Evolutionary conservation across 2,329 filamentous ascomycete species (phyloP).

Genomic region (Pseudogymnoascus sp.): DNA sequence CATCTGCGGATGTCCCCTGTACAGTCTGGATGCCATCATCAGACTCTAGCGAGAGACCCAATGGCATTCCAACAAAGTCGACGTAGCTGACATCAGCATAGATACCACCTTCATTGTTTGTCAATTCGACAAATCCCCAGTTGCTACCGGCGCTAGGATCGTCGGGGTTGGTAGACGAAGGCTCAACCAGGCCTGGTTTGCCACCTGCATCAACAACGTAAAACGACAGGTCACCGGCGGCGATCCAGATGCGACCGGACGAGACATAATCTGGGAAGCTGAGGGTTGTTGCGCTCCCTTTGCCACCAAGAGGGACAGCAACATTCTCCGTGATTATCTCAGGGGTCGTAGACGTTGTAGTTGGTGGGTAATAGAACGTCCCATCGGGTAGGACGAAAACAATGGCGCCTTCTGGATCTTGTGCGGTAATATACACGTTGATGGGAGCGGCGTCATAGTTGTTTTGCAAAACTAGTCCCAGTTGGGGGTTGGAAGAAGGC

Average conservation of each 20-base stretch:
- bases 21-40: constrained; percentile 41
- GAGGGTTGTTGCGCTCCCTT: constrained; percentile 50
- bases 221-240: constrained; percentile 48
- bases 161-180: constrained; percentile 57
- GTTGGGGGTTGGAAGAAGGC: neutral
- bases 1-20: constrained; percentile 49
- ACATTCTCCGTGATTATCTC: constrained; percentile 47
- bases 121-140: constrained; percentile 65
- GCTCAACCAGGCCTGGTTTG: constrained; percentile 61
- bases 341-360: constrained; percentile 44
- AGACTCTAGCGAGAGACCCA: constrained; percentile 44
- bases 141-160: constrained; percentile 54
- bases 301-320: constrained; percentile 54
- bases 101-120: constrained; percentile 51
- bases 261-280: constrained; percentile 58
- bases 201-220: constrained; percentile 58
- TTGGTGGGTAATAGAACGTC: constrained; percentile 54
- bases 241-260: constrained; percentile 67
- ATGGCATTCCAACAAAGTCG: constrained; percentile 64
- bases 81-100: constrained; percentile 67
- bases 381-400: constrained; percentile 61
- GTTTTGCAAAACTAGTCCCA: neutral
- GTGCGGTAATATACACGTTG: constrained; percentile 1
- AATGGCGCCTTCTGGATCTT: constrained; percentile 30
- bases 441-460: neutral